phyloP scores from a whole-genome alignment of 208 protist genomes.

The Crithidia sp. region DNA sequence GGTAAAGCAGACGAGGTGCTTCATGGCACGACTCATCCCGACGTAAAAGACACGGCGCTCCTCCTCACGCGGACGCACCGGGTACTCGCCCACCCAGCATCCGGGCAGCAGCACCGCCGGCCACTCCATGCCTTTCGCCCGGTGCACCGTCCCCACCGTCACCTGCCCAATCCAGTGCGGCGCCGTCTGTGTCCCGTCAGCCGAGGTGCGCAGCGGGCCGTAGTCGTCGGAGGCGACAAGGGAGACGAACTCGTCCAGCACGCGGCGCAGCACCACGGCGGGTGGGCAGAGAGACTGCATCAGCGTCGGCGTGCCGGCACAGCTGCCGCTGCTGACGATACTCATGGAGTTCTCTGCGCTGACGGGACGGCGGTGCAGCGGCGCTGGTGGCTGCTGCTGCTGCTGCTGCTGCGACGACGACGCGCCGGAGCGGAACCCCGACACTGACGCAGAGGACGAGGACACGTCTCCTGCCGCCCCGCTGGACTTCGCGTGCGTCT shows the following conservation, averaged over 20 bases:
- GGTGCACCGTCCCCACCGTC: constrained; percentile 80
- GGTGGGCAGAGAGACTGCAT: constrained; percentile 29
- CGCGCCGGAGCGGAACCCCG: background rate
- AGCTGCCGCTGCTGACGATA: constrained; percentile 16
- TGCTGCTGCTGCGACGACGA: background rate
- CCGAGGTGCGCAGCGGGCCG: constrained; percentile 40
- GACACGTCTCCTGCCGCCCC: background rate
- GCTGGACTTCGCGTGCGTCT: background rate
- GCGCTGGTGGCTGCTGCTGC: constrained; percentile 1
- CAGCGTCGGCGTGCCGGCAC: constrained; percentile 3
- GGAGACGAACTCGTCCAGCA: constrained; percentile 80
- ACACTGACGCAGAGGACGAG: background rate
- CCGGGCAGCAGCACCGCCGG: constrained; percentile 74
- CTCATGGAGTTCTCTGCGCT: constrained; percentile 25
- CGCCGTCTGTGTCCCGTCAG: background rate
- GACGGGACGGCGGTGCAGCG: background rate
- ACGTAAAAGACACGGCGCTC: constrained; percentile 90
- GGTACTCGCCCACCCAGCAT: constrained; percentile 83
- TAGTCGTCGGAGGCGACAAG: constrained; percentile 79
- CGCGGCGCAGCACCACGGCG: constrained; percentile 48
- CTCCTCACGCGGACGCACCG: constrained; percentile 46
- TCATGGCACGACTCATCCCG: constrained; percentile 85
- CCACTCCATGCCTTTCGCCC: constrained; percentile 91
- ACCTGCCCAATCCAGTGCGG: constrained; percentile 39
- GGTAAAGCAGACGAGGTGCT: constrained; percentile 75